Evolutionary conservation across 192 early-diverging fungal genomes (phyloP).

Genomic region (Radiomyces spectabilis): DNA sequence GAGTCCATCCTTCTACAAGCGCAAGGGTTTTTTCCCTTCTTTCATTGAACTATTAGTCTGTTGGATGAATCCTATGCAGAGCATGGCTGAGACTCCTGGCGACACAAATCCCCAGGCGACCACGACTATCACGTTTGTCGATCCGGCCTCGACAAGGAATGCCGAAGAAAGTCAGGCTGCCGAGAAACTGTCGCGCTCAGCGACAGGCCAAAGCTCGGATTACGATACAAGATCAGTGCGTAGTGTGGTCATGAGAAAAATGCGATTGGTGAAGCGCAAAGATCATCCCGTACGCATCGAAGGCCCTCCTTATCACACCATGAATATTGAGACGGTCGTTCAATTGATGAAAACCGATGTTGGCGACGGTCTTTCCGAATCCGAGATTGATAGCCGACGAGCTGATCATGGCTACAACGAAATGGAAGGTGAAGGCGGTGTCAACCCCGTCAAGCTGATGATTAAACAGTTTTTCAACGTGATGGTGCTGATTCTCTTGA

Average conservation of each 20-base stretch:
- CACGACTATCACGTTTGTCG: too few species aligned
- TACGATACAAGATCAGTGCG: slow-evolving; percentile 10
- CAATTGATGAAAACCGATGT: slow-evolving; percentile 20
- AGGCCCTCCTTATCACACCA: slow-evolving; percentile 29
- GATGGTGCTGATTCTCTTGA: slow-evolving; percentile 58
- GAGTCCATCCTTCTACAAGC: too few species aligned
- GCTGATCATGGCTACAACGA: slow-evolving; percentile 53
- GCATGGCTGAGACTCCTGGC: too few species aligned
- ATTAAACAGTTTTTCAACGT: slow-evolving; percentile 58
- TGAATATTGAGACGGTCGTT: slow-evolving; percentile 20
- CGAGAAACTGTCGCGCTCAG: not conserved
- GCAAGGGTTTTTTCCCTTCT: too few species aligned
- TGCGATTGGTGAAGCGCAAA: slow-evolving; percentile 7
- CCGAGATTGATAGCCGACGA: slow-evolving; percentile 33
- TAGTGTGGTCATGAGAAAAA: not conserved
- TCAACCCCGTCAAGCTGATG: slow-evolving; percentile 54
- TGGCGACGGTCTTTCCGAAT: slow-evolving; percentile 39
- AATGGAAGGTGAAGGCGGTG: slow-evolving; percentile 59
- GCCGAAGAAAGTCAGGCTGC: too few species aligned
- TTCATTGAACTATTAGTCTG: too few species aligned
- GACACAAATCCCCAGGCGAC: too few species aligned
- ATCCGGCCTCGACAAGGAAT: too few species aligned
- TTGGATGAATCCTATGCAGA: too few species aligned
- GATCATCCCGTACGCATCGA: not conserved
- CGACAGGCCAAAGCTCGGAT: slow-evolving; percentile 12